Conservation (phyloP, 768 basidiomycete genomes). For the Pholiota microspora region DNA sequence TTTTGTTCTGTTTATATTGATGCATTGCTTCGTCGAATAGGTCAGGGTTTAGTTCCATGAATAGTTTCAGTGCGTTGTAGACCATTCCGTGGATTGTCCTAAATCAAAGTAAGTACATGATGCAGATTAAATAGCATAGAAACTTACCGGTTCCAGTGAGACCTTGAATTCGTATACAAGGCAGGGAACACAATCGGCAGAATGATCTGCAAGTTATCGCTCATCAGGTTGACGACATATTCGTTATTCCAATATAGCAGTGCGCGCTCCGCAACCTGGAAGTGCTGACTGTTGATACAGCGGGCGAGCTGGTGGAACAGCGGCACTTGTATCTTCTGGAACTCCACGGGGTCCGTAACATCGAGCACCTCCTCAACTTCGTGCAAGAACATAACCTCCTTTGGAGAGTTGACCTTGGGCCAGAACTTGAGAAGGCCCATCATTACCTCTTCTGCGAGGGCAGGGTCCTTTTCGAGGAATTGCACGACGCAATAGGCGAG, state of each 20-base stretch:
- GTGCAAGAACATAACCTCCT: conserved; percentile 99
- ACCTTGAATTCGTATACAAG: conserved; percentile 91
- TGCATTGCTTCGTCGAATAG: conserved; percentile 92
- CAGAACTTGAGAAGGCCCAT: conserved; percentile 94
- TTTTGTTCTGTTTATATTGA: conserved; percentile 86
- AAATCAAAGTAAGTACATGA: too few relatives aligned
- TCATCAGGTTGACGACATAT: conserved; percentile 99
- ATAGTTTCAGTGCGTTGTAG: conserved; percentile 95
- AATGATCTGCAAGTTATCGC: conserved; percentile 85
- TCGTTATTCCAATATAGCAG: conserved; percentile 99
- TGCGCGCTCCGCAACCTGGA: conserved; percentile 98
- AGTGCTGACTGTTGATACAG: conserved; percentile 99
- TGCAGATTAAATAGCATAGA: too few relatives aligned
- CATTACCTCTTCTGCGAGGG: conserved; percentile 93
- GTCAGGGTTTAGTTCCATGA: conserved; percentile 99
- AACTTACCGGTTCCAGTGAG: conserved; percentile 99
- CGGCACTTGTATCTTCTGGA: conserved; percentile 91
- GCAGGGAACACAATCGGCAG: conserved; percentile 97
- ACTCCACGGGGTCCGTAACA: conserved; percentile 95
- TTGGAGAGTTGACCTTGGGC: conserved; percentile 99
- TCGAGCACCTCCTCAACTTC: conserved; percentile 99
- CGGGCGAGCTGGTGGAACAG: conserved; percentile 93
- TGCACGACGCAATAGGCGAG: conserved; percentile 99
- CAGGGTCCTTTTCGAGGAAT: conserved; percentile 94
- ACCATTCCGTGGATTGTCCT: conserved; percentile 99